Base-by-base conservation (phyloP, 2,329 filamentous ascomycete species). In the Aureobasidium sp. region DNA sequence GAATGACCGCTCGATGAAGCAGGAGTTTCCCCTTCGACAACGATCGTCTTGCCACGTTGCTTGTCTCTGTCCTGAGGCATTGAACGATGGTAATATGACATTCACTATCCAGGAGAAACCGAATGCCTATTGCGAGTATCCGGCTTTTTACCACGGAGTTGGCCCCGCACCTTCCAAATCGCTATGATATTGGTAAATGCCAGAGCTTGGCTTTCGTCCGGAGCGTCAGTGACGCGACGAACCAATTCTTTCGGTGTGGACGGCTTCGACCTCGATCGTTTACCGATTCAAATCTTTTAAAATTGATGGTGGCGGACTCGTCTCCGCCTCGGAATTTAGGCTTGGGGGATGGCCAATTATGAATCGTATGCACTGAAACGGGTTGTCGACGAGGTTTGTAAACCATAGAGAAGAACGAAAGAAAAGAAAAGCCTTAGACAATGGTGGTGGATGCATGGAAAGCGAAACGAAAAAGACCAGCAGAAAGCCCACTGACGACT, bases 141-240 rank as follows among this genome's bases (percentile, higher is more conserved):
- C 48, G 48, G 37, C 35, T 51, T 51, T 51, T 41, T 51, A 11
- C 48, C 48, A 51, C 48, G 48, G 48, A 51, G 45, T 49, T 49
- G 45, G 45, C 32, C 35, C 45, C 45, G 45, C 45, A 37, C 7
- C 19, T 22, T 19, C 6, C 24, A 10, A n/a, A n/a, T n/a, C n/a
- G 25, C 27, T 42, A 34, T 34, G 12, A 45, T 45, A 42, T 34
- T 14, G 19, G 4, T 34, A 29, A 24, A 19, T 45, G 29, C 34
- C 41, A 32, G 41, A 45, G 41, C 41, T 45, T 45, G 41, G 41
- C 41, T 48, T 27, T 17, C 32, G n/a, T n/a, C n/a, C n/a, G 17
- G n/a, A 37, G 32, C 44, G 44, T 48, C 29, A 35, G 44, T 24
- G 44, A 48, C 32, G 44, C 44, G 44, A 48, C 19, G 6, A 34